Base-by-base conservation (phyloP, 495 filamentous ascomycete genomes). In the Parachaetomium inaequale region DNA sequence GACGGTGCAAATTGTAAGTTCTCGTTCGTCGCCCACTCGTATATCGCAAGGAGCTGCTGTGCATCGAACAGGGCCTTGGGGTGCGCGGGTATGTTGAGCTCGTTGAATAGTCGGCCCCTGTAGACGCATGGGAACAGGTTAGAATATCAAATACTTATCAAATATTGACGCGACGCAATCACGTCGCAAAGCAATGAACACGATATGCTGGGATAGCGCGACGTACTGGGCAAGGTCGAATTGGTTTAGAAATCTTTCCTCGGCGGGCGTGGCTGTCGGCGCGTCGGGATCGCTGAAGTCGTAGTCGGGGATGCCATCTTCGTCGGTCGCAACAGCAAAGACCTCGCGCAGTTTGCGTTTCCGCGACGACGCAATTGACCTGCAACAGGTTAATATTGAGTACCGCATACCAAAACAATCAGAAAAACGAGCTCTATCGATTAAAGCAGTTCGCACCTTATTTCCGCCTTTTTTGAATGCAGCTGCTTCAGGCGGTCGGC, bases 341-440 rank as follows among this genome's bases (percentile, higher is more conserved):
- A 96, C 83, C 78, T 91, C 88, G 68, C 84, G 86, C 70, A 96
- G 79, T 77, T 93, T 93, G 73, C 88, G 86, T 82, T 92, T 90
- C 70, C 89, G 88, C 78, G 87, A 88, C 77, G 75, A 76, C 79
- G 85, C 81, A 82, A 87, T 87, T 80, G 81, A 84, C 81, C 89
- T 93, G 72, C 58, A 72, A 76, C 60, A 23, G 47, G 70, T 79
- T 61, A 82, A 71, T 61, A 75, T 52, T 28, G 21, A 51, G 14
- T 67, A 70, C 64, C 61, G 63, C 52, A 71, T 65, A 80, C 75
- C 67, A 67, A 81, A 75, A 73, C 70, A 74, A 76, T 75, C 75
- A 75, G 75, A 72, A 67, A 72, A 74, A 49, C 69, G 63, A 64
- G 75, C 74, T 72, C 75, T 75, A 73, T 79, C 69, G 67, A 68